These are phyloP conservation scores for Nicotiana paniculata DNA, from an alignment of 257 asterid genomes.

Conservation along the genomic window DNA sequence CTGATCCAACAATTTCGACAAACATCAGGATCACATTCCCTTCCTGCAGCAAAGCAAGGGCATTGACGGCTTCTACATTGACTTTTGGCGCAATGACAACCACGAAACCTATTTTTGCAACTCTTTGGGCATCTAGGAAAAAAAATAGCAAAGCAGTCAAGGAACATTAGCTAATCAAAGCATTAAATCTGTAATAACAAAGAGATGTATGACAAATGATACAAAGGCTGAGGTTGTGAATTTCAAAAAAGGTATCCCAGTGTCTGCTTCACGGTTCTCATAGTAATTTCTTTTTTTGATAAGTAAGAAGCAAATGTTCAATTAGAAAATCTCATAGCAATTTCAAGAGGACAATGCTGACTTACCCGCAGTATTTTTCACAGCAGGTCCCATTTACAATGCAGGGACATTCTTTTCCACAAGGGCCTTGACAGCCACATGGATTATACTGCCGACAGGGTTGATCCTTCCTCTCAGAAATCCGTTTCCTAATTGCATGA, in stretches of 20 bases:
- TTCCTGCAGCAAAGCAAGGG: slow-evolving; percentile 95
- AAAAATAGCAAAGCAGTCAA: slow-evolving; percentile 10
- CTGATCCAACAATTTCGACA: slow-evolving; percentile 98
- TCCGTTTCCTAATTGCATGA: slow-evolving; percentile 78
- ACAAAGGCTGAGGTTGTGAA: slow-evolving; percentile 28
- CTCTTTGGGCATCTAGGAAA: slow-evolving; percentile 75
- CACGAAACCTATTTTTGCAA: slow-evolving; percentile 94
- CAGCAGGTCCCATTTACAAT: slow-evolving; percentile 81
- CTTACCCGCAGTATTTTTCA: slow-evolving; percentile 98
- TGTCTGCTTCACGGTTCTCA: slow-evolving; percentile 45
- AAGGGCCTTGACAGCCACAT: slow-evolving; percentile 82
- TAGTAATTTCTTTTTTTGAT: not conserved
- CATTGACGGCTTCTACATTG: slow-evolving; percentile 98
- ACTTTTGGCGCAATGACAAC: slow-evolving; percentile 99
- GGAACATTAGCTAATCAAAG: not conserved
- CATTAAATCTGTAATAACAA: not conserved
- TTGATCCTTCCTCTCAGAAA: slow-evolving; percentile 84
- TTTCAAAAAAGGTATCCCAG: slow-evolving; percentile 98
- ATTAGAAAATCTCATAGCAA: not conserved
- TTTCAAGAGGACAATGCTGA: not conserved
- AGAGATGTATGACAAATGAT: not conserved
- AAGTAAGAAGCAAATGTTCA: not conserved
- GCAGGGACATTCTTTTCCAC: slow-evolving; percentile 93
- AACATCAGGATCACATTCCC: slow-evolving; percentile 98
- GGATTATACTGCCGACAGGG: slow-evolving; percentile 95